Conservation (phyloP, 2,329 filamentous ascomycete species). For the Hysterium pulicare region DNA sequence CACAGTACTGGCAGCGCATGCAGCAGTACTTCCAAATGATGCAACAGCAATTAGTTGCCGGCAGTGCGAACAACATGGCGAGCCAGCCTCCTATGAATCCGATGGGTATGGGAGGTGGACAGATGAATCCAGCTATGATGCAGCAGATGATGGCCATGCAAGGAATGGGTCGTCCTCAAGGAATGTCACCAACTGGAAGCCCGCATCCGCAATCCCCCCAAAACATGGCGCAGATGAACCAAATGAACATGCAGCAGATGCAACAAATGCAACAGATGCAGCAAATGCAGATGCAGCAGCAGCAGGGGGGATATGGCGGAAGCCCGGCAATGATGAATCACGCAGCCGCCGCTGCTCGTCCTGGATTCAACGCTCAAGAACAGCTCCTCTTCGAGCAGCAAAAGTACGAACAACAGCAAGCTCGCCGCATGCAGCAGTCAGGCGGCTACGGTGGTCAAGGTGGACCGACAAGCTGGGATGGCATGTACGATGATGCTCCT, state of each 20-base stretch:
- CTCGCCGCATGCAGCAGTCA: slow-evolving; percentile 49
- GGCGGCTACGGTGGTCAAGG: slow-evolving; percentile 51
- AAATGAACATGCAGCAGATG: slow-evolving; percentile 72
- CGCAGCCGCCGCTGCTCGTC: slow-evolving; percentile 34
- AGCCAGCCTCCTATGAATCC: slow-evolving; percentile 41
- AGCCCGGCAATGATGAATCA: slow-evolving; percentile 16
- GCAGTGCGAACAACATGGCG: slow-evolving; percentile 37
- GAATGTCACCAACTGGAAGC: slow-evolving; percentile 22
- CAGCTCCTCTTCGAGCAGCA: slow-evolving; percentile 74
- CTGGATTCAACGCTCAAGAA: slow-evolving; percentile 65
- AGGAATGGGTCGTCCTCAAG: slow-evolving; percentile 17
- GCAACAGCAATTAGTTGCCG: slow-evolving; percentile 78
- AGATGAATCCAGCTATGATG: slow-evolving; percentile 59
- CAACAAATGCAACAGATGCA: slow-evolving; percentile 70
- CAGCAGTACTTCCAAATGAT: slow-evolving; percentile 95
- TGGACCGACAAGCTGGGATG: slow-evolving; percentile 86
- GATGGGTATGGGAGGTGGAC: slow-evolving; percentile 55
- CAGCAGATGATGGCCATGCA: slow-evolving; percentile 40
- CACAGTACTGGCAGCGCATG: slow-evolving; percentile 97
- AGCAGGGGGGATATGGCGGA: slow-evolving; percentile 42
- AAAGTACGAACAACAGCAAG: slow-evolving; percentile 70
- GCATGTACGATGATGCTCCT: slow-evolving; percentile 96
- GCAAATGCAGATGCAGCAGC: slow-evolving; percentile 59
- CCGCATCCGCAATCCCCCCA: slow-evolving; percentile 26
- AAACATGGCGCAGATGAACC: slow-evolving; percentile 33